A percentile compares a stretch with the other conserved stretches of the same genome.
These are phyloP conservation scores for Heimioporus sp. DNA, from an alignment of 768 basidiomycete genomes.

Conservation along the genomic window DNA sequence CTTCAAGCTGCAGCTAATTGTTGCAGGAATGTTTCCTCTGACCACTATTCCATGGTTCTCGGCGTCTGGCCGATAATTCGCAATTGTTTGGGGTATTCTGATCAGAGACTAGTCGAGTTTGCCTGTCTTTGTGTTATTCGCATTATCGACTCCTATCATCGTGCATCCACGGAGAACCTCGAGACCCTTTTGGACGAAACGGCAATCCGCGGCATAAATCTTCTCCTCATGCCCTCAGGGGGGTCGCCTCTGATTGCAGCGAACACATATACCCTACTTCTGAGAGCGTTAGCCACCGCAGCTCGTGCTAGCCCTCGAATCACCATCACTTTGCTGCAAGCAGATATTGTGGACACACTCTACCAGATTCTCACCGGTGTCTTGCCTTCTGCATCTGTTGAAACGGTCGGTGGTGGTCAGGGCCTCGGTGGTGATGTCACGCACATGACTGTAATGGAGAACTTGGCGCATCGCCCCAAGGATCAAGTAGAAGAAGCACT, in stretches of 20 bases:
- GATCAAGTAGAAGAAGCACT: slow-evolving; percentile 96
- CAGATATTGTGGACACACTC: slow-evolving; percentile 87
- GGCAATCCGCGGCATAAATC: slow-evolving; percentile 79
- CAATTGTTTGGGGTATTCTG: slow-evolving; percentile 87
- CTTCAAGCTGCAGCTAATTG: slow-evolving; percentile 96
- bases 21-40: slow-evolving; percentile 87
- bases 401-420: slow-evolving; percentile 59
- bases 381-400: slow-evolving; percentile 61
- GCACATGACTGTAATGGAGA: slow-evolving; percentile 98
- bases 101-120: slow-evolving; percentile 96
- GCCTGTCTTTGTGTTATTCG: slow-evolving; percentile 94
- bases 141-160: slow-evolving; percentile 88
- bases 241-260: slow-evolving; percentile 83
- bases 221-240: slow-evolving; percentile 80
- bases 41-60: slow-evolving; percentile 85
- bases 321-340: slow-evolving; percentile 81
- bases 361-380: slow-evolving; percentile 97
- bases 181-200: slow-evolving; percentile 82
- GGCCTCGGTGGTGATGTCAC: slow-evolving; percentile 86
- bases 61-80: slow-evolving; percentile 92
- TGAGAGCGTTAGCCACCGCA: slow-evolving; percentile 85
- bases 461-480: slow-evolving; percentile 92
- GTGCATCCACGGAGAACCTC: slow-evolving; percentile 79
- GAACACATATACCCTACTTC: slow-evolving; percentile 83
- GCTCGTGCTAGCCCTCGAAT: slow-evolving; percentile 88